Percentiles rank a stretch among this genome's conserved stretches.
phyloP scores from a whole-genome alignment of 2,329 filamentous ascomycete species.

The Macrophomina phaseolina region DNA sequence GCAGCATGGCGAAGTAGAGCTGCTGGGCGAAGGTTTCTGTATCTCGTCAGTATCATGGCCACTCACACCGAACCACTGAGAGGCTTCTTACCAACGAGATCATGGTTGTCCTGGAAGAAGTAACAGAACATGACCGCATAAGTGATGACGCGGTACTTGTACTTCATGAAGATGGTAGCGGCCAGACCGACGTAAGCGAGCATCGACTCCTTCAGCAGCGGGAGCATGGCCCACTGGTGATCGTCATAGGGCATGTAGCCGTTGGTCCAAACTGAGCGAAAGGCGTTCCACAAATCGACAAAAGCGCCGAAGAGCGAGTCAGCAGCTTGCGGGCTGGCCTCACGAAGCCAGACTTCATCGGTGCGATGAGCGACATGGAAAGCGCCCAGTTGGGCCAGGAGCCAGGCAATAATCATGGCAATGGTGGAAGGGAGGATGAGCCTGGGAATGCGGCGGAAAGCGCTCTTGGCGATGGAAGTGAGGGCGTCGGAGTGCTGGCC shows the following conservation, averaged over 20 bases:
- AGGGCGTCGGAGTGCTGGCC: slow-evolving; percentile 53
- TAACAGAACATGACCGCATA: slow-evolving; percentile 55
- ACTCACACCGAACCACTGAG: too few relatives aligned
- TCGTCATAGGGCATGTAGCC: slow-evolving; percentile 59
- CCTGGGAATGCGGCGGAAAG: slow-evolving; percentile 59
- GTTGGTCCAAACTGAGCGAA: slow-evolving; percentile 58
- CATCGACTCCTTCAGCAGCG: slow-evolving; percentile 57
- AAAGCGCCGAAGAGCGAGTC: slow-evolving; percentile 54
- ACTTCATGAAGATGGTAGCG: slow-evolving; percentile 56
- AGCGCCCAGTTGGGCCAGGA: slow-evolving; percentile 55
- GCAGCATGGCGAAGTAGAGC: slow-evolving; percentile 58
- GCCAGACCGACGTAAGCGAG: slow-evolving; percentile 56
- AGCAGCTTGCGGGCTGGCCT: slow-evolving; percentile 53
- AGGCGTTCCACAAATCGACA: slow-evolving; percentile 51
- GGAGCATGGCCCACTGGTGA: slow-evolving; percentile 62
- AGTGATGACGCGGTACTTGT: slow-evolving; percentile 54
- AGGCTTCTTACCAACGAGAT: slow-evolving; percentile 50
- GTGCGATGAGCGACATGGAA: slow-evolving; percentile 55
- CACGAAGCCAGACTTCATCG: slow-evolving; percentile 59
- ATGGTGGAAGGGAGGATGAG: slow-evolving; percentile 60
- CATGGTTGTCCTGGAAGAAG: slow-evolving; percentile 55
- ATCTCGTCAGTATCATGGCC: not conserved
- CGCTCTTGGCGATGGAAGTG: slow-evolving; percentile 57
- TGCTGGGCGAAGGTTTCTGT: slow-evolving; percentile 61
- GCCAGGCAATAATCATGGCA: slow-evolving; percentile 58